Evolutionary conservation across 495 filamentous ascomycete genomes (phyloP), one percentile per base, ranked within the genome.

Genomic region (Bombardia bombarda): DNA sequence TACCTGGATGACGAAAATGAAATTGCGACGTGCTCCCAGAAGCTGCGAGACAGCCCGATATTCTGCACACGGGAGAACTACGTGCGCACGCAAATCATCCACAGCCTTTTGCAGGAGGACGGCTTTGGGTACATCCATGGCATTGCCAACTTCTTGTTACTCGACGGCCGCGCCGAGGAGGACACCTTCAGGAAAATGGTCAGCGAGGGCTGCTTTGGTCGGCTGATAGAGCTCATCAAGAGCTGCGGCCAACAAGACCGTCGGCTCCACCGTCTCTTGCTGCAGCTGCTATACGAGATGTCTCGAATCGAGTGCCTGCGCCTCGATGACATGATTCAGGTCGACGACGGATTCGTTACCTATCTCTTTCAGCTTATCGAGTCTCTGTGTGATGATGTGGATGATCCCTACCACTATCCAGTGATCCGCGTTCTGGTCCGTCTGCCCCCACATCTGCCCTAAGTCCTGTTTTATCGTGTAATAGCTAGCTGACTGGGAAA

Each of bases 201-300:
- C 43, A 70, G 76, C 35, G 89, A 94, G 56, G 83, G 86, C 24
- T 81, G 75, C 44, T 98, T 98, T 61, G 70, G 82, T 36, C 76
- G 89, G 19, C 65, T 98, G 37, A 60, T 97, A 22, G 87, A 95
- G 49, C 69, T 97, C 22, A 84, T 97, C 45, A 77, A 82, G 55
- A 66, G 65, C 13, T 70, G 75, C 37, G 75, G 70, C 42, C 68
- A 72, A 10, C 69, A 78, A 31, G 84, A 90, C 55, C 67, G 73
- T 13, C 75, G 80, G 35, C 69, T 96, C 44, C 89, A 95, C 69
- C 75, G 84, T 22, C 66, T 88, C 24, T 69, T 95, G 21, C 72
- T 98, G 63, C 85, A 96, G 63, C 66, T 98, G 45, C 71, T 97
- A 50, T 98, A 95, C 62, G 92, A 97, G 70, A 95, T 96, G 87